Conservation (phyloP, 495 filamentous ascomycete genomes). For the Trypethelium eluteriae region DNA sequence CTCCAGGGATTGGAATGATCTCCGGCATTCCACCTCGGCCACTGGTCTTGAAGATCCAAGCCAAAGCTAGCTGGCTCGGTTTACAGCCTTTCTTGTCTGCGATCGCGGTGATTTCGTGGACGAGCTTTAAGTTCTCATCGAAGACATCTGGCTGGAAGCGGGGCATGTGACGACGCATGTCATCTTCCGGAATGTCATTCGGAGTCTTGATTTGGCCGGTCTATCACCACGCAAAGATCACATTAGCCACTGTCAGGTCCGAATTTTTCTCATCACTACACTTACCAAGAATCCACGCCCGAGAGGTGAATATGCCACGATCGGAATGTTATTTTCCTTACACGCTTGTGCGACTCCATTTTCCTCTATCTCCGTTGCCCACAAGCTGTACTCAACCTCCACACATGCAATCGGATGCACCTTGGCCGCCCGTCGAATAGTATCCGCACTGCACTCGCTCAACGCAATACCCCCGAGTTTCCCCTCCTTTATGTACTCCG, state of each 20-base stretch:
- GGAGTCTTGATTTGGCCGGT: constrained; percentile 55
- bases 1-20: constrained; percentile 81
- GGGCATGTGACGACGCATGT: constrained; percentile 48
- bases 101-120: constrained; percentile 55
- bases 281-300: constrained; percentile 39
- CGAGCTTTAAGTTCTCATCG: constrained; percentile 63
- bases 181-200: constrained; percentile 55
- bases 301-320: constrained; percentile 62
- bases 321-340: constrained; percentile 60
- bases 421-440: constrained; percentile 65
- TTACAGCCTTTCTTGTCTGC: constrained; percentile 64
- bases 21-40: constrained; percentile 53
- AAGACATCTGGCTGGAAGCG: constrained; percentile 66
- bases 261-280: constrained; percentile 23
- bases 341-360: constrained; percentile 71
- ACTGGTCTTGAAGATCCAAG: constrained; percentile 56
- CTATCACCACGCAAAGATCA: constrained; percentile 15
- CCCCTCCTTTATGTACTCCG: constrained; percentile 61
- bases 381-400: constrained; percentile 75
- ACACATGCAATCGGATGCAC: constrained; percentile 63
- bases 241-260: neutral
- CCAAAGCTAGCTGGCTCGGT: constrained; percentile 68
- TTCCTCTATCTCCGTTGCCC: constrained; percentile 54
- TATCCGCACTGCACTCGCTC: constrained; percentile 64
- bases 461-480: constrained; percentile 73